Conservation (phyloP, 2,329 filamentous ascomycete genomes). For the Xylariaceae sp. region DNA sequence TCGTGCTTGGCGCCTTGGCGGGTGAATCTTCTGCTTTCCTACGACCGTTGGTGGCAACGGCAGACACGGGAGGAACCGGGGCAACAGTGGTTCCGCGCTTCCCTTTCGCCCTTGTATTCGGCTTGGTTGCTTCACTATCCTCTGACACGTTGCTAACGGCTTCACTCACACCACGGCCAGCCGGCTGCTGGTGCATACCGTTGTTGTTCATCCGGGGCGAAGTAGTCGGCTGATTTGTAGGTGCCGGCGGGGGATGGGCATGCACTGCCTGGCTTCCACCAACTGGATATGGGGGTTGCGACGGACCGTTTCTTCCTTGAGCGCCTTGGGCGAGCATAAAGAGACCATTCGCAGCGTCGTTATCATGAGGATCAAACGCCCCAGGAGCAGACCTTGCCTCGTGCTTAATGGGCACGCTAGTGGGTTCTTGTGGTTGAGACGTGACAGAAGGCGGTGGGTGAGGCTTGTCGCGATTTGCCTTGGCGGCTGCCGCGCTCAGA, state of each 20-base stretch:
- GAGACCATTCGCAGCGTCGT: constrained; percentile 90
- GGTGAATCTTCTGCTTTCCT: constrained; percentile 69
- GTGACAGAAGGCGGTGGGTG: constrained; percentile 35
- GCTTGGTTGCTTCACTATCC: constrained; percentile 63
- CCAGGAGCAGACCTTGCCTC: constrained; percentile 52
- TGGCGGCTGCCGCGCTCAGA: constrained; percentile 68
- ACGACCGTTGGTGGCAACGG: constrained; percentile 52
- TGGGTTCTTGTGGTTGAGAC: constrained; percentile 52
- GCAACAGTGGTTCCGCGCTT: constrained; percentile 49
- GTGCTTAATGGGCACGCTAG: constrained; percentile 41
- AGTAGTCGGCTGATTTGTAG: constrained; percentile 36
- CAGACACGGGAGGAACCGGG: constrained; percentile 28
- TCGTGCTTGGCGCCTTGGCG: constrained; percentile 57
- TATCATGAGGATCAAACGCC: constrained; percentile 82
- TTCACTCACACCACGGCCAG: constrained; percentile 58
- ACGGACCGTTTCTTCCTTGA: constrained; percentile 50
- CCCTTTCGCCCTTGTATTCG: constrained; percentile 59
- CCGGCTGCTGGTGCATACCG: constrained; percentile 40
- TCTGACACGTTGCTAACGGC: constrained; percentile 67
- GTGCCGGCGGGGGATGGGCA: constrained; percentile 42
- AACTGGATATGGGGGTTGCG: constrained; percentile 46
- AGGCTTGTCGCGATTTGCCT: constrained; percentile 43
- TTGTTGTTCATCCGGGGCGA: constrained; percentile 52
- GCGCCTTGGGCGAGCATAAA: constrained; percentile 77
- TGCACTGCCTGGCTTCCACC: constrained; percentile 42